Evolutionary conservation across 768 basidiomycete species (phyloP).

Genomic region (Favolaschia claudopus): DNA sequence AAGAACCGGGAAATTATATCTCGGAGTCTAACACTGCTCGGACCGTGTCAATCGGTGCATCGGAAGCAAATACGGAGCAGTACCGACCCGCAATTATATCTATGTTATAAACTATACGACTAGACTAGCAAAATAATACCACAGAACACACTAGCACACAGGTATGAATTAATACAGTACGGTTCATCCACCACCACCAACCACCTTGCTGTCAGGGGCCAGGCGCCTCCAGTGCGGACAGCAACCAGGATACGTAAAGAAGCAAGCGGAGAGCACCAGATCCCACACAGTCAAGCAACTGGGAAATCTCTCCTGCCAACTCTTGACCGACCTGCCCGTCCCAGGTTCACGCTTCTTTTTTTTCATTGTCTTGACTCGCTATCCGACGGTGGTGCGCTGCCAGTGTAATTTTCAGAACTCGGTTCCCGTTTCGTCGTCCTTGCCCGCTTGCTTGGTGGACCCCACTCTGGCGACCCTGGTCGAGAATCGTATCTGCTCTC

Average conservation of each 20-base stretch:
- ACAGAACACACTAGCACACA: slow-evolving; percentile 15
- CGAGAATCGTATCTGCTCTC: slow-evolving; percentile 13
- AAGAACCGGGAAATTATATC: slow-evolving; percentile 29
- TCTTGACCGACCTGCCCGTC: neutral
- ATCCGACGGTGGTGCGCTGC: slow-evolving; percentile 8
- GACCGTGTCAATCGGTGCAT: slow-evolving; percentile 70
- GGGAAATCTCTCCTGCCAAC: neutral
- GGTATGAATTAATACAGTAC: slow-evolving; percentile 3
- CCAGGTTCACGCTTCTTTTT: neutral
- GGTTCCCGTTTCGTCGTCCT: neutral
- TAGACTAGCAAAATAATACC: slow-evolving; percentile 19
- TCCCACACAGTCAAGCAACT: slow-evolving; percentile 54
- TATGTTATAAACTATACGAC: slow-evolving; percentile 1
- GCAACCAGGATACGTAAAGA: slow-evolving; percentile 61
- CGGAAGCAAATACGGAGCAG: slow-evolving; percentile 28
- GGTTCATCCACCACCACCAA: neutral
- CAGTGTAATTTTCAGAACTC: slow-evolving; percentile 2
- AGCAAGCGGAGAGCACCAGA: slow-evolving; percentile 44
- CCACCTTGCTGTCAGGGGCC: slow-evolving; percentile 56
- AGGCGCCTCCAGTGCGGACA: slow-evolving; percentile 57
- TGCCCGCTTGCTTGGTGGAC: neutral
- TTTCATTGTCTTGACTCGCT: neutral
- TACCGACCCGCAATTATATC: slow-evolving; percentile 5
- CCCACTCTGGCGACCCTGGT: slow-evolving; percentile 17
- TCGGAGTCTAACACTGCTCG: slow-evolving; percentile 29